A percentile compares a stretch with the other conserved stretches of the same genome.
Evolutionary conservation across 768 basidiomycete genomes (phyloP).

Genomic region (Mycena epipterygia): DNA sequence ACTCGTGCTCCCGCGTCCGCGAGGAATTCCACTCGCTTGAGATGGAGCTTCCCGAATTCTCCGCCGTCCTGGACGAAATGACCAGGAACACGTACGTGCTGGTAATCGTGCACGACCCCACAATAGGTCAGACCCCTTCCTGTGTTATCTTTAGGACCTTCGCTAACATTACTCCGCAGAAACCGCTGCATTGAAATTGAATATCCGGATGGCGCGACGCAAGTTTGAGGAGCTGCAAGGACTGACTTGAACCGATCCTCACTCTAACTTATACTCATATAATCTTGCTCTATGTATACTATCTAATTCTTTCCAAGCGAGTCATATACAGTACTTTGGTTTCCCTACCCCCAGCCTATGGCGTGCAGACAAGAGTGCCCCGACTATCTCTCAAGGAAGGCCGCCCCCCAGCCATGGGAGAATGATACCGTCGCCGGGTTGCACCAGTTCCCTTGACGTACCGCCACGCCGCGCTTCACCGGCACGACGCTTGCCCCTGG

Average conservation of each 20-base stretch:
- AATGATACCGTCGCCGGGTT: conserved; percentile 20
- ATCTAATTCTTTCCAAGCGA: too few relatives aligned
- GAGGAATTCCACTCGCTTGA: conserved; percentile 91
- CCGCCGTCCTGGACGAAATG: conserved; percentile 92
- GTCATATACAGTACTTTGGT: too few relatives aligned
- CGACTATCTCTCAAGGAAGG: conserved; percentile 13
- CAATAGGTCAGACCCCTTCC: conserved; percentile 72
- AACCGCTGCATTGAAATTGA: conserved; percentile 88
- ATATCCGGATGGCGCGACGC: conserved; percentile 86
- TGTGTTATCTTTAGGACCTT: not conserved
- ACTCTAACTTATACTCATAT: conserved; percentile 18
- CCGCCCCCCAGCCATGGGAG: conserved; percentile 21
- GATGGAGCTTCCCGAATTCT: conserved; percentile 88
- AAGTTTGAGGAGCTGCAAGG: conserved; percentile 94
- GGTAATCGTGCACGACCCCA: conserved; percentile 89
- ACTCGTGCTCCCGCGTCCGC: conserved; percentile 87
- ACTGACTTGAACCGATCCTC: conserved; percentile 4
- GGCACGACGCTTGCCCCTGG: conserved; percentile 11
- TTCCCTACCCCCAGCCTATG: too few relatives aligned
- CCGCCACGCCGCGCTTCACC: conserved; percentile 24
- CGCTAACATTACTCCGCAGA: conserved; percentile 61
- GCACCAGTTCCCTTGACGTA: conserved; percentile 11
- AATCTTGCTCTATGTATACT: conserved; percentile 14
- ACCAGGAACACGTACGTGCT: conserved; percentile 95
- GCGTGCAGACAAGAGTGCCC: too few relatives aligned